Evolutionary conservation across 768 basidiomycete genomes (phyloP), one percentile per base, ranked within the genome.

Genomic region (Pleurotus eryngii): DNA sequence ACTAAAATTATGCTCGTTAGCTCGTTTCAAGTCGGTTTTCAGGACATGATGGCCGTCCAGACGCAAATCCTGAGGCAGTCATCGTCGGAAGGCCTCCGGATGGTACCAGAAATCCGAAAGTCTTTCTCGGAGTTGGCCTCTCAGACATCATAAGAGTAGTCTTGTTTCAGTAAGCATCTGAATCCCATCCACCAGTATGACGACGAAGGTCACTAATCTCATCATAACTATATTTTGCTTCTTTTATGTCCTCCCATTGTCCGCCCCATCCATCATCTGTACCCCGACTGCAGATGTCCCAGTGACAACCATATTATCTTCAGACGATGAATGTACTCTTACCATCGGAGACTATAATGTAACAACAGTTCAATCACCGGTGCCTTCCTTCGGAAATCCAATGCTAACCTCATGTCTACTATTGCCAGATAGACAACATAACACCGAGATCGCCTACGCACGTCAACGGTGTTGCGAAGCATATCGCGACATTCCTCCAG

Each of bases 301-400:
- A 12, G 72, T 82, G 2, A 76, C 81, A 4, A 74, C 68, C 4
- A 65, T 84, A 26, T 60, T 61, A 7, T 72, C 72, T 3, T 64
- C 65, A 3, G 60, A 59, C 30, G 72, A 81, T 55, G 55, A 66
- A 3, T 83, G 81, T 64, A 63, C 67, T 5, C 58, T 85, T 8
- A 82, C 80, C 12, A 73, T 84, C 49, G 83, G 82, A 5, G 82
- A 84, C 65, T 86, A 85, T 65, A 87, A 86, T 63, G 83, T 80
- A 57, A 35, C 30, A 45, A 73, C 60, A 37, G 40, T 50, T 30
- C 37, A 4, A 49, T 14, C 39, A 43, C 40, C 27, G 59, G 42
- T 49, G 17, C 56, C 60, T 49, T 46, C 35, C 38, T 49, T 24
- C 24, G 24, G 26, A 26, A 17, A 40, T 35, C 8, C 4, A 11